These are phyloP conservation scores for Ulota crispa DNA, from an alignment of 225 moss, liverwort and hornwort genomes.

Conservation along the genomic window DNA sequence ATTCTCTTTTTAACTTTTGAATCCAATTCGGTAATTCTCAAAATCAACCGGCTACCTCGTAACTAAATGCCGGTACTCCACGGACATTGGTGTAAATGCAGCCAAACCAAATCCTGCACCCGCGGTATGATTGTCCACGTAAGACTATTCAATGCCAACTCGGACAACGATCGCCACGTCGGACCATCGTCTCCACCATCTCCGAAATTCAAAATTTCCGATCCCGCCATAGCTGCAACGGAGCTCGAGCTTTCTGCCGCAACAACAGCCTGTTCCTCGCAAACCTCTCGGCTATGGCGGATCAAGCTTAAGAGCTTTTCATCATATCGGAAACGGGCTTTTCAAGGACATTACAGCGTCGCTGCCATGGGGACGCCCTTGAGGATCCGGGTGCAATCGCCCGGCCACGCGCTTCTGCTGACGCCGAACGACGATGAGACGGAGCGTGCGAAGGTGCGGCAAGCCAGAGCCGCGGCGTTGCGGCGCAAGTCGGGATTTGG, in stretches of 20 bases:
- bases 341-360: not conserved
- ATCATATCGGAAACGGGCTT: not conserved
- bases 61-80: too few relatives aligned
- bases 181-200: slow-evolving; percentile 26
- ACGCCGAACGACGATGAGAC: slow-evolving; percentile 69
- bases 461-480: slow-evolving; percentile 54
- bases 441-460: slow-evolving; percentile 64
- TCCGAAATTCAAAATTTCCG: slow-evolving; percentile 41
- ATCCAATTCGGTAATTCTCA: too few relatives aligned
- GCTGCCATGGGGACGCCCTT: slow-evolving; percentile 50
- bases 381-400: slow-evolving; percentile 55
- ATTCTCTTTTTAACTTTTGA: too few relatives aligned
- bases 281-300: slow-evolving; percentile 31
- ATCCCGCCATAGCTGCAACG: slow-evolving; percentile 31
- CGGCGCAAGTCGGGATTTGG: slow-evolving; percentile 62
- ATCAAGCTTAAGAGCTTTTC: not conserved
- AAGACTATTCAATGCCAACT: not conserved
- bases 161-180: not conserved
- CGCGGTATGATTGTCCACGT: not conserved
- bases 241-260: not conserved
- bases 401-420: slow-evolving; percentile 52
- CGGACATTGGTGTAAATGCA: too few relatives aligned
- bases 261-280: not conserved
- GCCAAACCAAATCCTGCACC: not conserved
- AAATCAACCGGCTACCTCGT: too few relatives aligned